A percentile compares a stretch with the other conserved stretches of the same genome.
Evolutionary conservation across 352 stramenopile species (phyloP).

Genomic region (Phytophthora quininea): DNA sequence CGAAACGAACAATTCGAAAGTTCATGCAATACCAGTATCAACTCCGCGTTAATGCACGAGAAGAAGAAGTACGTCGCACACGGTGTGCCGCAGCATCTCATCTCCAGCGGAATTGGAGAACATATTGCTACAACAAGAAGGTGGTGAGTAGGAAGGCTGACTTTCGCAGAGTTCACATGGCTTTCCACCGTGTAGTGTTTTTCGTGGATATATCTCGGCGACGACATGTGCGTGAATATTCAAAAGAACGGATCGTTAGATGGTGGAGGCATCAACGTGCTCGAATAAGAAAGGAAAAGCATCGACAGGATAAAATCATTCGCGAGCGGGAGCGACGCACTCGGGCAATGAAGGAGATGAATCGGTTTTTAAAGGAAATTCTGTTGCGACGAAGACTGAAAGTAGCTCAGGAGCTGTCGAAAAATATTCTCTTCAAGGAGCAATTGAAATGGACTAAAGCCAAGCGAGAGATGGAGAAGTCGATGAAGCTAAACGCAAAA

Average conservation of each 20-base stretch:
- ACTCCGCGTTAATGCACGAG: conserved; percentile 10
- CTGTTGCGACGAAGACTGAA: conserved; percentile 43
- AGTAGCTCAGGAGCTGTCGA: conserved; percentile 35
- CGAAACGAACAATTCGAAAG: conserved; percentile 29
- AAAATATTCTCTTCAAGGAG: conserved; percentile 50
- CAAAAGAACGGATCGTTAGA: conserved; percentile 41
- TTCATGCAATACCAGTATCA: conserved; percentile 32
- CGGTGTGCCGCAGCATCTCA: conserved; percentile 13
- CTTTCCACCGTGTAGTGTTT: conserved; percentile 59
- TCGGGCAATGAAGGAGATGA: conserved; percentile 39
- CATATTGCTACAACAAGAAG: conserved; percentile 8
- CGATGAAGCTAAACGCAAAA: conserved; percentile 43
- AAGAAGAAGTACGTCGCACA: conserved; percentile 11
- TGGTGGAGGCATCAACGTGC: conserved; percentile 47
- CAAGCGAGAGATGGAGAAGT: conserved; percentile 49
- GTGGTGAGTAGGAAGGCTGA: conserved; percentile 6
- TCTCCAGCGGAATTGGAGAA: conserved; percentile 40
- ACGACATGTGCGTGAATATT: conserved; percentile 21
- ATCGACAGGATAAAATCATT: conserved; percentile 15
- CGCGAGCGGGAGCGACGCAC: conserved; percentile 26
- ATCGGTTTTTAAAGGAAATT: conserved; percentile 52
- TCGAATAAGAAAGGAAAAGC: conserved; percentile 17
- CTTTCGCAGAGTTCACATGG: conserved; percentile 48
- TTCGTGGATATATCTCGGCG: conserved; percentile 31
- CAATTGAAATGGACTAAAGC: conserved; percentile 53